Evolutionary conservation across 2,329 filamentous ascomycete genomes (phyloP), one percentile per base, ranked within the genome.

Genomic region (Cercospora sp.): DNA sequence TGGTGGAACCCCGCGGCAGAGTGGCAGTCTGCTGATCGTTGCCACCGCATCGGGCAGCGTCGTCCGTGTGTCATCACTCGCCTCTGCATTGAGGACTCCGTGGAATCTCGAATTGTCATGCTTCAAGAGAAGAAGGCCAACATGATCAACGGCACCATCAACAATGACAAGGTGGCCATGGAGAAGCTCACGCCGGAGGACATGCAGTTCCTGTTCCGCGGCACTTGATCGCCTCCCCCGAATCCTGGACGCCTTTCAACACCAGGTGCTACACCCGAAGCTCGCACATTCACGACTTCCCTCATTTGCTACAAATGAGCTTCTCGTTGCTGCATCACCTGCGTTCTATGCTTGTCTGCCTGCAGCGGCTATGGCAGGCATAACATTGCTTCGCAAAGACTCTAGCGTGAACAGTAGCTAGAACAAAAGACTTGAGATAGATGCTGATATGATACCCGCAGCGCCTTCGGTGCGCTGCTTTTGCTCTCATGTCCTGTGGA

Each of bases 1-100:
- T 98, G 95, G 95, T 99, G 95, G 95, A 98, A 98, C 74, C 95
- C 95, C n/a, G 94, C 94, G n/a, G 94, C 94, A 0, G 95, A 99
- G 82, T 99, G 95, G 95, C 95, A 99, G 81, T 95, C 91, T 70
- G 95, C 95, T 2, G 95, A 99, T 71, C 82, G 83, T 60, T 85
- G 83, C 73, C 95, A 98, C 81, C 93, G 95, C 66, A 99, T 98
- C 74, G 95, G 95, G 34, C 95, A 99, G 82, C 92, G 90, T 58
- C 91, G 95, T 7, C 94, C 94, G 30, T 98, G 95, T 78, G 92
- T 92, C 40, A 97, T 99, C 74, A 98, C 94, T 1, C 89, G 95
- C 30, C 87, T 99, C 10, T 96, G 93, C 77, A 97, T 99, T 70
- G 94, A 99, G 79, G 95, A 99, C 78, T 97, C 92, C 1, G 94